Evolutionary conservation across 179 eudicot species (phyloP), one percentile per base, ranked within the genome.

Genomic region (Pouteria campechiana): DNA sequence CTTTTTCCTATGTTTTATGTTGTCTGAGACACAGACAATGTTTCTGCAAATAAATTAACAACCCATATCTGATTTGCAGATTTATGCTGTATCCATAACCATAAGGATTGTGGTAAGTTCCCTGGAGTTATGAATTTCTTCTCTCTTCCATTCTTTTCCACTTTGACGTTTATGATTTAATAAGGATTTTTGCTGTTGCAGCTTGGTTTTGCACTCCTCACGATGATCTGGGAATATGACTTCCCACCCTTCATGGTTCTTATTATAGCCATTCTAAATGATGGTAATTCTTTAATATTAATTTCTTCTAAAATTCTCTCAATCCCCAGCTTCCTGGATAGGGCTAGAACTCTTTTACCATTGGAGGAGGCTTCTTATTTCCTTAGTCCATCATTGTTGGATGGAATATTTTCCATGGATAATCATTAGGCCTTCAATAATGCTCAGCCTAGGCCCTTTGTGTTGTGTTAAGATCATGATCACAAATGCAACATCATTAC

Each of bases 241-340:
- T 83, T 83, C 52, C 79, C 94, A 6, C 94, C 94, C 29, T 83
- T 83, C 72, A 79, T 83, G 94, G 89, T 83, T 46, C 73, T 83
- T 49, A 74, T 83, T 19, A 71, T 79, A 52, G 85, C 89, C 25
- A 76, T 80, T 38, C 58, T 83, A 27, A 83, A 83, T 64, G 89
- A 79, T 42, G 94, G 93, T 81, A 78, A 61, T 54, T 28, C 22
- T 27, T 33, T 19, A 13, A 18, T 22, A 9, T 5, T 10, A 2
- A 11, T 8, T 22, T 10, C 20, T 12, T 38, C 25, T 15, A 14
- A 16, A 17, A 6, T 6, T 19, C 27, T 6, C 9, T 32, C 28
- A n/a, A n/a, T 19, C 44, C 21, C 16, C 14, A 20, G 0, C 7
- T 21, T 40, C 24, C 25, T 20, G 2, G 14, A 4, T 14, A 4